Base-by-base conservation (phyloP, 768 basidiomycete species). In the Mycena epipterygia region DNA sequence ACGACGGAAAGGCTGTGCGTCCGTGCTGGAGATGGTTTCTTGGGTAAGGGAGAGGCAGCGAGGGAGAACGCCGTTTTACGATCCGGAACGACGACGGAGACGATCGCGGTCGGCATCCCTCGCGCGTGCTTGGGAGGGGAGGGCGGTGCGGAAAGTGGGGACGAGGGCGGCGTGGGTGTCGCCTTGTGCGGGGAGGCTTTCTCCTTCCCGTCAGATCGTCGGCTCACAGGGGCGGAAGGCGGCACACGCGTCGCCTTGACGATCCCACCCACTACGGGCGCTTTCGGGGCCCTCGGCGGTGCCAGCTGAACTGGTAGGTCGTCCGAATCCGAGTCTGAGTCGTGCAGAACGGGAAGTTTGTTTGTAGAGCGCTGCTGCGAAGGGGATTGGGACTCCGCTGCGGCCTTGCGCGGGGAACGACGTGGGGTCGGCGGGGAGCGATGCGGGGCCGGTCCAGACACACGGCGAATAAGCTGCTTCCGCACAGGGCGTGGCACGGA, bases 81-180 rank as follows among this genome's bases (percentile, higher is more conserved):
- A 41, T 51, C n/a, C 5, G 65, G 61, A 5, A 67, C 41, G 2
- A 67, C 48, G 0, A 68, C 68, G 5, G 49, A 51, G 30, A 73
- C 37, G 23, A 25, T 11, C 11, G 39, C 37, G 14, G 58, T 65
- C 39, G 67, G 60, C 46, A 61, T 39, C 29, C 63, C 62, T 29
- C 32, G 29, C 23, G n/a, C n/a, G 29, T 2, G 23, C 23, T 52
- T 62, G 12, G 68, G 23, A 3, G 62, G 51, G 14, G 68, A 30
- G 5, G 56, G 27, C 5, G 32, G 61, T 17, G 64, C 48, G 37
- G 69, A 53, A 13, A 73, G 53, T 0, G 72, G 68, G 16, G 72
- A 73, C 12, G 72, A 73, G 7, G 61, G 64, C 5, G 72, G 72
- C 27, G 72, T 65, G 13, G 67, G 67, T 6, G 72, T 70, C 29